phyloP scores from a whole-genome alignment of 495 filamentous ascomycete species.

The Penicillium taxi region DNA sequence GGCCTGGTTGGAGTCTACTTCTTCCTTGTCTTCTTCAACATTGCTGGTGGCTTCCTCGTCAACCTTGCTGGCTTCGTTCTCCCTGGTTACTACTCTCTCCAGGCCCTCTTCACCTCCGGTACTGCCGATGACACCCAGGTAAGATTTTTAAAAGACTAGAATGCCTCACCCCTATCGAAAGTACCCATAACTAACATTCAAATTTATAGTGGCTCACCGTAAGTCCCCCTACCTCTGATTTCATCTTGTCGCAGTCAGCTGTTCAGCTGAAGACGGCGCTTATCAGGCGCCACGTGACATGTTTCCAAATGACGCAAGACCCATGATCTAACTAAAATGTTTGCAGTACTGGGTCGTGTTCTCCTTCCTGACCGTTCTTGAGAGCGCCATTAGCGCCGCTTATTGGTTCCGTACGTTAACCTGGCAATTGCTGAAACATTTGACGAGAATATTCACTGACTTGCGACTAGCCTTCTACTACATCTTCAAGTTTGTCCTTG shows the following conservation, averaged over 20 bases:
- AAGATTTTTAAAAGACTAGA: too few relatives aligned
- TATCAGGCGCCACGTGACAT: slow-evolving; percentile 22
- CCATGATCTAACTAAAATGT: slow-evolving; percentile 12
- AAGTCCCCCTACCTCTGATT: slow-evolving; percentile 32
- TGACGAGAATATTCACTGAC: too few relatives aligned
- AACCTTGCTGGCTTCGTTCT: slow-evolving; percentile 93
- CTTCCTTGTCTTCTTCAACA: slow-evolving; percentile 99
- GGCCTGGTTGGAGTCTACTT: slow-evolving; percentile 82
- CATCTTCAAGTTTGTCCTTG: slow-evolving; percentile 96
- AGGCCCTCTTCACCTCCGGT: slow-evolving; percentile 72
- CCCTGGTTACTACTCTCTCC: slow-evolving; percentile 91
- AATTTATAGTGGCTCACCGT: slow-evolving; percentile 56
- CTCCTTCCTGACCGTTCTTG: slow-evolving; percentile 83
- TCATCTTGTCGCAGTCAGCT: slow-evolving; percentile 1
- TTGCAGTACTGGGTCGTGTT: slow-evolving; percentile 95
- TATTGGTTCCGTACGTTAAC: slow-evolving; percentile 86
- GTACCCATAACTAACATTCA: slow-evolving; percentile 8
- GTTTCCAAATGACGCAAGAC: neutral
- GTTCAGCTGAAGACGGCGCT: slow-evolving; percentile 6
- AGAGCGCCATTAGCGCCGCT: slow-evolving; percentile 85
- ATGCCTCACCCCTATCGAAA: too few relatives aligned
- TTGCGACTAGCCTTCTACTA: slow-evolving; percentile 78
- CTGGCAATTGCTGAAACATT: too few relatives aligned
- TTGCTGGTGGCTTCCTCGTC: slow-evolving; percentile 91
- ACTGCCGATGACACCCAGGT: slow-evolving; percentile 91